Evolutionary conservation across 495 filamentous ascomycete species (phyloP), one percentile per base, ranked within the genome.

Genomic region (Aspergillus heteromorphus): DNA sequence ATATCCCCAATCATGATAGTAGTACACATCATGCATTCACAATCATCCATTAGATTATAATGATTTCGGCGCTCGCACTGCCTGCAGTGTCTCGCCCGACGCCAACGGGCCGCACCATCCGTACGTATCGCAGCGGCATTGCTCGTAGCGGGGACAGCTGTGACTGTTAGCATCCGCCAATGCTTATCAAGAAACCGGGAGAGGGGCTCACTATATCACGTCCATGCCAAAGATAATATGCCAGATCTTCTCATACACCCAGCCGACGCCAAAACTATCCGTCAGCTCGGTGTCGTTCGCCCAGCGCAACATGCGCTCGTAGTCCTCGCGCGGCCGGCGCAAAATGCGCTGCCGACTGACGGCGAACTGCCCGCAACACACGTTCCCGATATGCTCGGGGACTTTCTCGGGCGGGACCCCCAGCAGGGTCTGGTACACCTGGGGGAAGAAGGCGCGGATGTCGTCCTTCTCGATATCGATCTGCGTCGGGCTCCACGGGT

Each of bases 321-420:
- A 80, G 42, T 78, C 74, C 9, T 60, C 49, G 30, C 59, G 64
- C 0, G 72, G 67, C 4, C 77, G 67, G n/a, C 64, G 58, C 16
- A 47, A 61, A 11, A 79, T 75, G 34, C 67, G 66, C n/a, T 72
- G 66, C 14, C 71, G 67, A 20, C 71, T 73, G 2, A 73, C 71
- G 8, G 72, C 75, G 51, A 80, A 80, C 52, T 80, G 77, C 0
- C 67, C 77, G 47, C 77, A 80, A 59, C 77, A 80, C 16, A 74
- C 65, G 18, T 72, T 71, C 10, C 75, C 75, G 14, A 79, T 71
- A 7, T 59, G 52, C 10, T 60, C 57, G 2, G 75, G 76, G 0
- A 74, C 73, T 14, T 69, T 40, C 0, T 67, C 60, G 6, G 43
- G 13, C 0, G 52, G 23, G 4, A 67, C 66, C 13, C 59, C 48